Percentiles rank a stretch among this genome's conserved stretches.
Evolutionary conservation across 306 rosid species (phyloP).

Genomic region (Biancaea sappan): DNA sequence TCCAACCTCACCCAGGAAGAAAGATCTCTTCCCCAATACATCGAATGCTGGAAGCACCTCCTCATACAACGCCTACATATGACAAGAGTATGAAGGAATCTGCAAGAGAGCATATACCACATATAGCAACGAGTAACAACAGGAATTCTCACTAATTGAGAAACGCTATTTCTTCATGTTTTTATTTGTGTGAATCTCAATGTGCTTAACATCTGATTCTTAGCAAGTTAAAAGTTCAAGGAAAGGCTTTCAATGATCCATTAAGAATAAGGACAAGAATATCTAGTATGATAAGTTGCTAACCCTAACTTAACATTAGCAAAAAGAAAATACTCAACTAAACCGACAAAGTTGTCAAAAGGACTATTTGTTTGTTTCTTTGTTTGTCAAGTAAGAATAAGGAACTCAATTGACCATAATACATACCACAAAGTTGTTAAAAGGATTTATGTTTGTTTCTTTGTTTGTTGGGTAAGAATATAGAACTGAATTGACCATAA

Average conservation of each 20-base stretch:
- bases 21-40: constrained; percentile 81
- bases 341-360: too few relatives aligned
- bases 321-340: not conserved
- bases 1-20: constrained; percentile 89
- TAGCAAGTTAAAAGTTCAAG: not conserved
- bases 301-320: not conserved
- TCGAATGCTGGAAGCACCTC: constrained; percentile 69
- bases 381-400: too few relatives aligned
- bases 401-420: too few relatives aligned
- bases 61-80: constrained; percentile 58
- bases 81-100: not conserved
- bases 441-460: too few relatives aligned
- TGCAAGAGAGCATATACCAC: not conserved
- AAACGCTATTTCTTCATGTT: not conserved
- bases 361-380: too few relatives aligned
- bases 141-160: not conserved
- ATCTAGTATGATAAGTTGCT: not conserved
- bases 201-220: constrained; percentile 1
- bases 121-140: not conserved
- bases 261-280: not conserved
- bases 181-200: not conserved
- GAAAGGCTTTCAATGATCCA: not conserved
- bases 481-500: too few relatives aligned
- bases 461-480: too few relatives aligned
- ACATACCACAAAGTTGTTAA: too few relatives aligned